These are phyloP conservation scores for Penicillium sp. DNA, from an alignment of 2,329 filamentous ascomycete species.

Conservation along the genomic window DNA sequence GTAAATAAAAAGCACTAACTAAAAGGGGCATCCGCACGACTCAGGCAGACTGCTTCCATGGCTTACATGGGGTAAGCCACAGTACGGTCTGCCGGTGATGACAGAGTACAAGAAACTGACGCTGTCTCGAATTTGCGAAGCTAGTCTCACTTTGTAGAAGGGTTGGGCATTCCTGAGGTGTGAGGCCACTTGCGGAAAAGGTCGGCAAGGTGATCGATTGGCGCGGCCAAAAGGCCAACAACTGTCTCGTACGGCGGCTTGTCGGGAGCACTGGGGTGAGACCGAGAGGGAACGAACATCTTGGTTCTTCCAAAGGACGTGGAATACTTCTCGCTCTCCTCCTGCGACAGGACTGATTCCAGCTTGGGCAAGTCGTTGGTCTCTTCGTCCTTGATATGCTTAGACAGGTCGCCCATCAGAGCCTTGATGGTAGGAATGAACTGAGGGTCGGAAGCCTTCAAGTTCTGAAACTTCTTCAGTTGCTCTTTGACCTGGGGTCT, in stretches of 20 bases:
- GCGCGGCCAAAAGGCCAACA: slow-evolving; percentile 51
- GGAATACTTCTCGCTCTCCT: slow-evolving; percentile 35
- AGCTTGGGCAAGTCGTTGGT: slow-evolving; percentile 46
- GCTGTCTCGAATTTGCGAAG: too few relatives aligned
- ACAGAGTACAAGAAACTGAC: too few relatives aligned
- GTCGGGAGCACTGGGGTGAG: slow-evolving; percentile 48
- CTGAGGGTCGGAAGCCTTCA: slow-evolving; percentile 36
- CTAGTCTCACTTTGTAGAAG: background rate
- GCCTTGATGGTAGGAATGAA: slow-evolving; percentile 42
- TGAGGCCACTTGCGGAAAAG: slow-evolving; percentile 47
- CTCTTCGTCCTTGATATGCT: slow-evolving; percentile 52
- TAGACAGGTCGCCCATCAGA: slow-evolving; percentile 40
- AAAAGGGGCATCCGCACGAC: too few relatives aligned
- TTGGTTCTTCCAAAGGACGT: slow-evolving; percentile 50
- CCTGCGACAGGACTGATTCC: slow-evolving; percentile 37
- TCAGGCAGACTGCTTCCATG: too few relatives aligned
- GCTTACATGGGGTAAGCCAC: too few relatives aligned
- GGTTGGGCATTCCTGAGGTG: slow-evolving; percentile 26
- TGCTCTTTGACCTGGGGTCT: slow-evolving; percentile 46
- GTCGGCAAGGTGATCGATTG: slow-evolving; percentile 54
- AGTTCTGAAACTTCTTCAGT: slow-evolving; percentile 47
- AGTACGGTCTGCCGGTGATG: too few relatives aligned
- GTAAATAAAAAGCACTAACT: too few relatives aligned
- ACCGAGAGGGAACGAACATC: slow-evolving; percentile 49
- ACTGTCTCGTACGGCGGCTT: slow-evolving; percentile 54